Conservation (phyloP, 2,329 filamentous ascomycete species). For the Periconia macrospinosa region DNA sequence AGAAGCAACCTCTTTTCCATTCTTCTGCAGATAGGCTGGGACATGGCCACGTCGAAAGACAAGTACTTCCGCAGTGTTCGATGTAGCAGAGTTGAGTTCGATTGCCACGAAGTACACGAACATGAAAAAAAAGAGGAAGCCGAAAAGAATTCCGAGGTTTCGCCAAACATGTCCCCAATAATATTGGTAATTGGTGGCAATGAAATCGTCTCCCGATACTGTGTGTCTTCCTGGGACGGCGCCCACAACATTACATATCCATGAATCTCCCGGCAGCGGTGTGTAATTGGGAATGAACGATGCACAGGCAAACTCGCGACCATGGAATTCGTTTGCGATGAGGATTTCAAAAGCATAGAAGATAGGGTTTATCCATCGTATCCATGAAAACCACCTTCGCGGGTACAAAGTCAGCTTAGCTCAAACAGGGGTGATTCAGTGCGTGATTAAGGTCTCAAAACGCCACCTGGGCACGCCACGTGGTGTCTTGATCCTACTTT, state of each 20-base stretch:
- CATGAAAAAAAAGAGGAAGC: slow-evolving; percentile 67
- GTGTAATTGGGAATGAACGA: slow-evolving; percentile 43
- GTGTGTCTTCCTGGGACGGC: slow-evolving; percentile 42
- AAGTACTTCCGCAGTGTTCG: slow-evolving; percentile 68
- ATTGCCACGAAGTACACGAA: slow-evolving; percentile 63
- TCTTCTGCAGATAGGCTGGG: slow-evolving; percentile 42
- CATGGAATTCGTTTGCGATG: slow-evolving; percentile 70
- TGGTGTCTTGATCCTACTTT: too few relatives aligned
- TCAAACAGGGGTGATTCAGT: too few relatives aligned
- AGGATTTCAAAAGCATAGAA: slow-evolving; percentile 79
- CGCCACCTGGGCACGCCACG: too few relatives aligned
- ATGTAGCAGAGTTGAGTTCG: slow-evolving; percentile 66
- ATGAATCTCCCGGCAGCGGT: slow-evolving; percentile 21
- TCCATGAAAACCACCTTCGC: slow-evolving; percentile 44
- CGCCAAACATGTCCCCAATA: slow-evolving; percentile 51
- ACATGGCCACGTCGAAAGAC: slow-evolving; percentile 60
- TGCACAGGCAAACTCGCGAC: slow-evolving; percentile 38
- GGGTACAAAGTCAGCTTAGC: too few relatives aligned
- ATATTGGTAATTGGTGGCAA: slow-evolving; percentile 31
- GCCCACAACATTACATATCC: slow-evolving; percentile 44
- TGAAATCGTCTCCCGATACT: slow-evolving; percentile 45
- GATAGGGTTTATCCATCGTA: slow-evolving; percentile 72
- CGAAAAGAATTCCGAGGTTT: slow-evolving; percentile 70
- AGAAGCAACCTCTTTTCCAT: slow-evolving; percentile 25
- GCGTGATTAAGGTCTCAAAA: too few relatives aligned